phyloP scores from a whole-genome alignment of 1,284 basidiomycete genomes.

The Meira nashicola region DNA sequence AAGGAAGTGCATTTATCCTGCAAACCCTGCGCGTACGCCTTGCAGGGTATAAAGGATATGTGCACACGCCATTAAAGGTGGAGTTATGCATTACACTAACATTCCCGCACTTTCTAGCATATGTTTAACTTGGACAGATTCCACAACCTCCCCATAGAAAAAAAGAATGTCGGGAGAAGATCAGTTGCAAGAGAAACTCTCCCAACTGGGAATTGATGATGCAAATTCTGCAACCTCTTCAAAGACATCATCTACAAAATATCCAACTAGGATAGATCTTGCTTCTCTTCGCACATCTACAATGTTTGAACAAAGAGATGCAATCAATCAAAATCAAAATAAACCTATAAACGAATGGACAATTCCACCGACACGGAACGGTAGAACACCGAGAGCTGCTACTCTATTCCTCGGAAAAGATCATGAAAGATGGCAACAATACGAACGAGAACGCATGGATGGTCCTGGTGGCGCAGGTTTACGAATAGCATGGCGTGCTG shows the following conservation, averaged over 20 bases:
- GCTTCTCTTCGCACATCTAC: slow-evolving; percentile 6
- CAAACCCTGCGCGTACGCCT: no score
- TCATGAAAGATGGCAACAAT: slow-evolving; percentile 44
- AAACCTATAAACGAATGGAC: slow-evolving; percentile 9
- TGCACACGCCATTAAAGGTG: no score
- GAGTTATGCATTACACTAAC: no score
- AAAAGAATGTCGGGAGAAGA: no score
- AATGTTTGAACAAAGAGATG: slow-evolving; percentile 14
- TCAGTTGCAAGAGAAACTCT: no score
- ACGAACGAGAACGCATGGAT: slow-evolving; percentile 30
- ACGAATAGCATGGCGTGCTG: slow-evolving; percentile 18
- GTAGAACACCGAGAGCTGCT: slow-evolving; percentile 23
- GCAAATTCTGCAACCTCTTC: no score
- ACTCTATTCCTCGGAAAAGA: slow-evolving; percentile 49
- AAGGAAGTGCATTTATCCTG: no score
- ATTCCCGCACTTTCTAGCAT: no score
- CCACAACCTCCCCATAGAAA: no score
- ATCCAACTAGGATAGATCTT: background rate
- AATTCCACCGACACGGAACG: background rate
- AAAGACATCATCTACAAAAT: background rate
- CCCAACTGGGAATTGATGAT: no score
- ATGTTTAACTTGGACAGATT: no score
- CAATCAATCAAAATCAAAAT: slow-evolving; percentile 6
- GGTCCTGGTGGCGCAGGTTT: slow-evolving; percentile 10
- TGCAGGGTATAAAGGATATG: no score